Conservation (phyloP, 2,329 filamentous ascomycete species). For the Sordariomycetes sp. region DNA sequence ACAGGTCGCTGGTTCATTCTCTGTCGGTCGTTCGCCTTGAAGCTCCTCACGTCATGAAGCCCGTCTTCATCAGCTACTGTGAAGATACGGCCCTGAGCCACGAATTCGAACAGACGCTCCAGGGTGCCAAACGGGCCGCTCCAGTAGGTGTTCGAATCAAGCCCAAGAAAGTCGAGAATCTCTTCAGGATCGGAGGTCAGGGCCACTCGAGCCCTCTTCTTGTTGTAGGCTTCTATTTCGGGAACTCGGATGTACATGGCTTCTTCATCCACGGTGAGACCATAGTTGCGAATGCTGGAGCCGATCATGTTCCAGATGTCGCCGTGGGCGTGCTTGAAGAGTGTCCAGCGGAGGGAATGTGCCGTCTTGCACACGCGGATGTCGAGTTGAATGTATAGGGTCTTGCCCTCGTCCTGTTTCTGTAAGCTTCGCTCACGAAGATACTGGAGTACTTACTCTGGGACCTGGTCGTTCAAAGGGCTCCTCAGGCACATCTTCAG, state of each 20-base stretch:
- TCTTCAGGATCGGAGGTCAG: slow-evolving; percentile 47
- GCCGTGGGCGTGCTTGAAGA: slow-evolving; percentile 64
- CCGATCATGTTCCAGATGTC: slow-evolving; percentile 61
- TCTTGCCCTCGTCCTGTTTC: background rate
- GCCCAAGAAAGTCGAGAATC: slow-evolving; percentile 54
- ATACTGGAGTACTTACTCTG: background rate
- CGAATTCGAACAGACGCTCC: slow-evolving; percentile 54
- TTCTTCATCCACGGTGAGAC: slow-evolving; percentile 55
- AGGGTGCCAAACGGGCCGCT: slow-evolving; percentile 42
- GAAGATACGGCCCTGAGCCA: slow-evolving; percentile 49
- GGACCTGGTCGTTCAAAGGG: background rate
- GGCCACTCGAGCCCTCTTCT: slow-evolving; percentile 46
- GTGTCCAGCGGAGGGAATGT: slow-evolving; percentile 46
- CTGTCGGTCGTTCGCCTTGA: slow-evolving; percentile 47
- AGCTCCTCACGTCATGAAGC: slow-evolving; percentile 12
- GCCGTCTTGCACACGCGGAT: background rate
- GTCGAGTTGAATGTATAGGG: background rate
- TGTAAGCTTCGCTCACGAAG: background rate
- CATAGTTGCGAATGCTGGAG: slow-evolving; percentile 51
- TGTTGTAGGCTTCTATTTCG: slow-evolving; percentile 54
- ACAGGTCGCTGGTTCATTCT: slow-evolving; percentile 45
- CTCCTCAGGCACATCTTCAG: no score
- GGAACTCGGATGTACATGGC: slow-evolving; percentile 58
- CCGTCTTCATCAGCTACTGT: slow-evolving; percentile 27
- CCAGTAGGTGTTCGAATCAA: slow-evolving; percentile 39